Conservation (phyloP, 106 monocot species). For the Dendrobium huoshanense region DNA sequence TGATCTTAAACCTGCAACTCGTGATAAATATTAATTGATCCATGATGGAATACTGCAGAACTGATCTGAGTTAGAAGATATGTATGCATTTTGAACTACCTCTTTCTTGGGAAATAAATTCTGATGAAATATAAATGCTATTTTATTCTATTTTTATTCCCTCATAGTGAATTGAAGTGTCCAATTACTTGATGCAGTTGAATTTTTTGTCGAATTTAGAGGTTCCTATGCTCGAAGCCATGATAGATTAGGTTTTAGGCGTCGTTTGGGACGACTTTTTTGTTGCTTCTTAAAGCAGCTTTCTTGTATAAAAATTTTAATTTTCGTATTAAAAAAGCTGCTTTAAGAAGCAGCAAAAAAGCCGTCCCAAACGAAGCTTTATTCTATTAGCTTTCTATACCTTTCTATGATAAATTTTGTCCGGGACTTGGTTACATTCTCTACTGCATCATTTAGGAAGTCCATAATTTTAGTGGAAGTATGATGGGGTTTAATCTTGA, state of each 20-base stretch:
- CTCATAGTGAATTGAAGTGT: background rate
- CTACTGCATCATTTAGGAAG: background rate
- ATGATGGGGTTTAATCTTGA: background rate
- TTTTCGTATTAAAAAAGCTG: no score
- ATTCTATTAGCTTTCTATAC: background rate
- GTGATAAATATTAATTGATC: background rate
- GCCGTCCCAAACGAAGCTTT: no score
- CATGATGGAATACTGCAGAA: background rate
- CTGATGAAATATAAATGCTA: background rate
- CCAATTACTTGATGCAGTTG: conserved; percentile 1
- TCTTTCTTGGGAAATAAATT: background rate
- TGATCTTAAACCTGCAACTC: conserved; percentile 12
- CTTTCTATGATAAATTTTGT: background rate
- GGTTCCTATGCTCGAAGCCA: background rate
- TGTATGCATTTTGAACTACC: background rate
- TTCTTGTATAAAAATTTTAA: no score
- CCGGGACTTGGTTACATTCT: background rate
- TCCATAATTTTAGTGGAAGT: background rate
- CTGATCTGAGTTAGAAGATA: conserved; percentile 3
- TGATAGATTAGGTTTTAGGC: background rate
- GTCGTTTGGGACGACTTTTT: no score
- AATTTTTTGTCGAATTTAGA: background rate
- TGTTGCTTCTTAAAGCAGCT: no score
- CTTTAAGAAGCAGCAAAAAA: no score
- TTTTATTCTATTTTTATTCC: background rate